Percentiles rank a stretch among this genome's conserved stretches.
These are phyloP conservation scores for Porogramme epimiltina DNA, from an alignment of 1,284 basidiomycete species.

Conservation along the genomic window DNA sequence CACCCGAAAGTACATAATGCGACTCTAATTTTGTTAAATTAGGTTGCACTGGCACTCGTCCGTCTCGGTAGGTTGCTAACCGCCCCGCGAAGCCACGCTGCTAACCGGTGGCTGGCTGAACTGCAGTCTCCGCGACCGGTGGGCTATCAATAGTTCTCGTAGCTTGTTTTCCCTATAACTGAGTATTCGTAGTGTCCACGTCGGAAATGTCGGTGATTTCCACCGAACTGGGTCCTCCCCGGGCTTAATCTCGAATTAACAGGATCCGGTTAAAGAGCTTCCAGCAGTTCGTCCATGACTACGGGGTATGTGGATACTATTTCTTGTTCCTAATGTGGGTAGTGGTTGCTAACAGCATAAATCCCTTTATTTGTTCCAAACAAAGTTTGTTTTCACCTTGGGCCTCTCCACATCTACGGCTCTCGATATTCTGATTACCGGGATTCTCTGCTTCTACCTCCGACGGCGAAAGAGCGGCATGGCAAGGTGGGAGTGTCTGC, in stretches of 20 bases:
- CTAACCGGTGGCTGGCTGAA: neutral
- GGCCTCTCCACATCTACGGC: constrained; percentile 8
- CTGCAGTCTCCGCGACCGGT: neutral
- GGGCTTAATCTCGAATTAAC: too few species aligned
- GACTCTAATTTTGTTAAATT: neutral
- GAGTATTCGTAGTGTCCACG: constrained; percentile 29
- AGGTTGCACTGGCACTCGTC: constrained; percentile 3
- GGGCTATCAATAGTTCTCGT: neutral
- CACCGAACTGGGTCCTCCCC: too few species aligned
- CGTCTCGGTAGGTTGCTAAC: constrained; percentile 6
- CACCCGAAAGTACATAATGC: neutral
- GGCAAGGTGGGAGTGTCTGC: constrained; percentile 1
- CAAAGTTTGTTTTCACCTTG: constrained; percentile 14
- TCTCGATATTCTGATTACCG: constrained; percentile 13
- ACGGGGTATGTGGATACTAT: constrained; percentile 11
- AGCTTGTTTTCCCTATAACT: neutral
- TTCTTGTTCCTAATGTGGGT: too few species aligned
- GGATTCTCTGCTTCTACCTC: constrained; percentile 13
- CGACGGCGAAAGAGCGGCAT: constrained; percentile 13
- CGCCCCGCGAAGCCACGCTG: neutral
- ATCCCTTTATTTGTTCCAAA: neutral
- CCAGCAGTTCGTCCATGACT: constrained; percentile 26
- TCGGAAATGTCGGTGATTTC: constrained; percentile 36
- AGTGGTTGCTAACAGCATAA: too few species aligned
- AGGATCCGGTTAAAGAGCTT: constrained; percentile 30